Evolutionary conservation across 2,329 filamentous ascomycete species (phyloP), one percentile per base, ranked within the genome.

Genomic region (Daldinia sp.): DNA sequence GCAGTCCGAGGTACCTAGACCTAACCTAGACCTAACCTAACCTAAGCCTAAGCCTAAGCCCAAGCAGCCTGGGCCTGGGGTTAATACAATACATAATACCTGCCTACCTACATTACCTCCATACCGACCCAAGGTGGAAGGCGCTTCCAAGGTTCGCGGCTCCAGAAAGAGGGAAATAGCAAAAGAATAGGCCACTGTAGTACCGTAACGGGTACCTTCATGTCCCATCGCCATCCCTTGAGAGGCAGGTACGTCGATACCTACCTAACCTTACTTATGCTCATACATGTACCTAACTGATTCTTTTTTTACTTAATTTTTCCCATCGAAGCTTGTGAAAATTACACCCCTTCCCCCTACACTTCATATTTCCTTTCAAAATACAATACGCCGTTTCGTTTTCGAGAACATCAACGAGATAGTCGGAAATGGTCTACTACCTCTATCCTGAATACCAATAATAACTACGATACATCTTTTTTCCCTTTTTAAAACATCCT

Each of bases 61-160:
- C 30, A 33, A 33, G 30, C 30, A 4, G 30, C 30, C 30, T 10
- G 10, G 18, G 46, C 28, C 33, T 51, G 30, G 51, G 51, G 42
- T 51, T 61, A 55, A 55, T 63, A 56, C 20, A 23, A 53, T 62
- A 57, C 20, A 35, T 54, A 33, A 33, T 33, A 33, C 30, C 3
- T 23, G 20, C 20, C 20, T 53, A 53, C 12, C 12, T 53, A 33
- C 30, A 33, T 6, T 50, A 50, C 20, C 9, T 50, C n/a, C 4
- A 57, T 35, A 55, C 59, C 39, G 60, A 54, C 58, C 62, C 33
- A 63, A 66, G 62, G 51, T 68, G 63, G 68, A 68, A 68, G 68
- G 62, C 65, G 33, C 55, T 71, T 60, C 33, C 33, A 35, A 35
- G 33, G 33, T 9, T 35, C 68, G 59, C 65, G 55, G 68, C 68